Conservation (phyloP, 2,329 filamentous ascomycete genomes). For the Ceratocystiopsis sp. region DNA sequence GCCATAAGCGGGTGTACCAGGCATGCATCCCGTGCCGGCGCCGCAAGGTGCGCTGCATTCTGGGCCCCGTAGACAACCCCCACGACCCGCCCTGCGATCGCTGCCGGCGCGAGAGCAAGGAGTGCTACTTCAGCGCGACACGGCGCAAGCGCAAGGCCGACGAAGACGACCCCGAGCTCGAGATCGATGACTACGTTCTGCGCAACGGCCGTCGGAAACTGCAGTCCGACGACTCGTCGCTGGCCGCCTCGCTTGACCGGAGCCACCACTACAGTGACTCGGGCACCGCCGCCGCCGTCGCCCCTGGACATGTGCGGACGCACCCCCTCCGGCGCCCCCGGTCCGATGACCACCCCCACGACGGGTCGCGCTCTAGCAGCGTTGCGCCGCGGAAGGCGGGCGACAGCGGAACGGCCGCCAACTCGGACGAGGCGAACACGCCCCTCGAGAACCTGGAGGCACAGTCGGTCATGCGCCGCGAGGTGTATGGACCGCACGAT, state of each 20-base stretch:
- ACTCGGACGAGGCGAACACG: constrained; percentile 35
- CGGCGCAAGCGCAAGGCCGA: constrained; percentile 74
- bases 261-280: constrained; percentile 14
- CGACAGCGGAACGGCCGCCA: constrained; percentile 19
- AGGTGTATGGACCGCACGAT: constrained; percentile 83
- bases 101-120: constrained; percentile 86
- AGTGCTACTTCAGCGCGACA: constrained; percentile 93
- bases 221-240: constrained; percentile 28
- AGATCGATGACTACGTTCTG: constrained; percentile 48
- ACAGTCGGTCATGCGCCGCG: constrained; percentile 45
- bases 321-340: constrained; percentile 49
- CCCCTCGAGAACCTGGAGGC: constrained; percentile 49
- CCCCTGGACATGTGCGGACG: constrained; percentile 45
- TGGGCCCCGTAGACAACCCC: constrained; percentile 75
- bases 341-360: constrained; percentile 12
- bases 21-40: constrained; percentile 46
- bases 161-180: constrained; percentile 26
- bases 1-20: constrained; percentile 43
- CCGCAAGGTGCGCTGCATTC: constrained; percentile 44
- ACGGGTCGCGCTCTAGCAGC: constrained; percentile 10
- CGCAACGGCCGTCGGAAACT: constrained; percentile 58
- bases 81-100: constrained; percentile 86
- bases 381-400: constrained; percentile 5
- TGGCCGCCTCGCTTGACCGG: constrained; percentile 16
- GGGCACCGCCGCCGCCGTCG: constrained; percentile 40